phyloP scores from a whole-genome alignment of 164 flowering plant genomes.

The Sextonia rubra region DNA sequence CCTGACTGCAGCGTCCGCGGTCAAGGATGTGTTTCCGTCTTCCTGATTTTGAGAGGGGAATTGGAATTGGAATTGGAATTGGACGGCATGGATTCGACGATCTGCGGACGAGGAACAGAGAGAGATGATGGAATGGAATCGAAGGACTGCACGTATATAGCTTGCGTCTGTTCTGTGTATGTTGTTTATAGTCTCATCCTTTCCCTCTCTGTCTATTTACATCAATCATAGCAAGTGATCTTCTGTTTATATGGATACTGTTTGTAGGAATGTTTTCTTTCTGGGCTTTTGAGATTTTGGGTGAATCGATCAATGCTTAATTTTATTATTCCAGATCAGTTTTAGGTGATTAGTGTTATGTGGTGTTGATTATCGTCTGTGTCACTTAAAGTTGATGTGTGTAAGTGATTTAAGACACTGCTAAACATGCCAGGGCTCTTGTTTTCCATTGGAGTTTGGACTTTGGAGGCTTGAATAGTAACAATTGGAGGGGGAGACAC shows the following conservation, averaged over 20 bases:
- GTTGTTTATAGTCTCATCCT: neutral
- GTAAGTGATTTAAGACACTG: too few species aligned
- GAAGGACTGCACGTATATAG: too few species aligned
- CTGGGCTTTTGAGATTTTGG: neutral
- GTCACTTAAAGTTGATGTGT: neutral
- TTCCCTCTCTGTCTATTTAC: neutral
- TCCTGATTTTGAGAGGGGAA: slow-evolving; percentile 15
- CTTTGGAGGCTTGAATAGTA: too few species aligned
- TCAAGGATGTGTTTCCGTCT: slow-evolving; percentile 89
- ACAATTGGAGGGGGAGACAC: too few species aligned
- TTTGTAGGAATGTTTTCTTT: neutral
- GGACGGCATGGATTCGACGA: too few species aligned
- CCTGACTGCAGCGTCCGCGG: slow-evolving; percentile 91
- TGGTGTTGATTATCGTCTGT: neutral
- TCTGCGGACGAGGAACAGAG: neutral
- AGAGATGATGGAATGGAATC: neutral
- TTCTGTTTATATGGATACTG: neutral
- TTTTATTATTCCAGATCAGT: neutral
- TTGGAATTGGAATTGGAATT: neutral
- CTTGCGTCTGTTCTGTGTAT: neutral
- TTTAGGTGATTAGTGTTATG: neutral
- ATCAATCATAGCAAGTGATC: neutral
- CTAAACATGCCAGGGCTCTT: too few species aligned
- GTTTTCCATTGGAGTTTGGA: too few species aligned
- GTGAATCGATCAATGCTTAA: neutral